Percentiles rank a stretch among this genome's conserved stretches.
Conservation (phyloP, 352 stramenopile genomes). For the Phytophthora brassicae region DNA sequence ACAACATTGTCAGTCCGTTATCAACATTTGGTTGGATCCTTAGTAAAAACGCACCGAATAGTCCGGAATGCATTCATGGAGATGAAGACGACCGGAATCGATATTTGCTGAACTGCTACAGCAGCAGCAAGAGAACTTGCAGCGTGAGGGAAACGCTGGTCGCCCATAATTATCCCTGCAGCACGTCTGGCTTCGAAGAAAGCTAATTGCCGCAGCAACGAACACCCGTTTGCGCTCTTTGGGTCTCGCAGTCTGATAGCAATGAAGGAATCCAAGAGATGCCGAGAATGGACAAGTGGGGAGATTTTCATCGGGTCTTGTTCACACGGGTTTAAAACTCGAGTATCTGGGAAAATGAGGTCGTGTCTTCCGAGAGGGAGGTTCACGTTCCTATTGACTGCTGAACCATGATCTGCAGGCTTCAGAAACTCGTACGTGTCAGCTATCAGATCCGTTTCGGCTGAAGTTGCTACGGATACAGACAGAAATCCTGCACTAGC, state of each 20-base stretch:
- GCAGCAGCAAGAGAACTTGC: constrained; percentile 19
- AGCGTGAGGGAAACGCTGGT: constrained; percentile 31
- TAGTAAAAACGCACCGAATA: constrained; percentile 21
- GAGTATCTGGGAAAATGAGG: constrained; percentile 31
- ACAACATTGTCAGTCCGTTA: not conserved
- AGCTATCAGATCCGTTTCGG: constrained; percentile 27
- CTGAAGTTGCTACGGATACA: constrained; percentile 50
- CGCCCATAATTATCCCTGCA: constrained; percentile 50
- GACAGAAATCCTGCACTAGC: constrained; percentile 57
- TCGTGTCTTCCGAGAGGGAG: constrained; percentile 51
- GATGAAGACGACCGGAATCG: constrained; percentile 57
- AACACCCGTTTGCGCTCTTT: constrained; percentile 31
- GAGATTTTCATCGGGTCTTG: constrained; percentile 23
- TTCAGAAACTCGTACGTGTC: constrained; percentile 50
- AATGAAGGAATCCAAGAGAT: constrained; percentile 31
- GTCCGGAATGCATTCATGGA: constrained; percentile 35
- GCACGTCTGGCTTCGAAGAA: constrained; percentile 41
- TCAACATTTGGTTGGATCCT: not conserved
- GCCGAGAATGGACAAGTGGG: constrained; percentile 18
- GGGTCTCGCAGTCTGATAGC: constrained; percentile 25
- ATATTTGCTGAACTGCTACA: constrained; percentile 24
- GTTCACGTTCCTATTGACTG: constrained; percentile 19
- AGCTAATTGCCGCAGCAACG: constrained; percentile 40
- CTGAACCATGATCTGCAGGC: constrained; percentile 24
- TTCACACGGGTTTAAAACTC: constrained; percentile 42